Percentiles rank a stretch among this genome's conserved stretches.
Conservation (phyloP, 2,329 filamentous ascomycete species). For the Trichoderma pleuroti region DNA sequence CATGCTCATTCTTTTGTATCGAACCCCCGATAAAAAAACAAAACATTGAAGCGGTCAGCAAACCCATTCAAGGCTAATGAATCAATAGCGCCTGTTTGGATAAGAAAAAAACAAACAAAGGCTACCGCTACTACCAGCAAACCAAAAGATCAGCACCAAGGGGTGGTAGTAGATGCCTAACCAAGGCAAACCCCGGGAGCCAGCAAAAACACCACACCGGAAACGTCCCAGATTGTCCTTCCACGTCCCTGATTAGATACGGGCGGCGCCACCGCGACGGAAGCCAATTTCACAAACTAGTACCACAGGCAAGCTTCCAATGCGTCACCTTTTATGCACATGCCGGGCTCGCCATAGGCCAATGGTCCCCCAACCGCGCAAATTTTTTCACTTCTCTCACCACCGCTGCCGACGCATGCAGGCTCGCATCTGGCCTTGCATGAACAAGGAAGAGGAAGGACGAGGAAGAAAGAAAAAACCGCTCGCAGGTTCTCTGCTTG, state of each 20-base stretch:
- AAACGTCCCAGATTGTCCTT: not conserved
- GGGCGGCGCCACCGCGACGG: not conserved
- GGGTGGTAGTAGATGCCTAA: not conserved
- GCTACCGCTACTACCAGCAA: too few species aligned
- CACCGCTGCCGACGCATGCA: not conserved
- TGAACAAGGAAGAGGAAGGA: not conserved
- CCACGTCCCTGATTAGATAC: not conserved
- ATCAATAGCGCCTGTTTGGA: not conserved
- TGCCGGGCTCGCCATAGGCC: not conserved
- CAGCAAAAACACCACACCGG: not conserved
- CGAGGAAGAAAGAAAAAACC: not conserved
- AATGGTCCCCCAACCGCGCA: not conserved
- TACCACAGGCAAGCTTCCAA: not conserved
- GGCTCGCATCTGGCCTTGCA: not conserved
- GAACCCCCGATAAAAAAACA: not conserved
- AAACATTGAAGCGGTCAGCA: not conserved
- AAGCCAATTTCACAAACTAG: not conserved
- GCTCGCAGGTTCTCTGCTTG: not conserved
- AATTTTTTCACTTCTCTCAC: slow-evolving; percentile 2
- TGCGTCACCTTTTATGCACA: slow-evolving; percentile 4
- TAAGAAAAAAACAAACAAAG: not conserved
- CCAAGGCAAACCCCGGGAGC: not conserved
- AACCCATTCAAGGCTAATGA: not conserved
- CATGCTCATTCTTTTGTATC: not conserved
- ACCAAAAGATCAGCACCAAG: not conserved